phyloP scores from a whole-genome alignment of 371 early-diverging fungal genomes.

The Zopfochytrium polystomum region DNA sequence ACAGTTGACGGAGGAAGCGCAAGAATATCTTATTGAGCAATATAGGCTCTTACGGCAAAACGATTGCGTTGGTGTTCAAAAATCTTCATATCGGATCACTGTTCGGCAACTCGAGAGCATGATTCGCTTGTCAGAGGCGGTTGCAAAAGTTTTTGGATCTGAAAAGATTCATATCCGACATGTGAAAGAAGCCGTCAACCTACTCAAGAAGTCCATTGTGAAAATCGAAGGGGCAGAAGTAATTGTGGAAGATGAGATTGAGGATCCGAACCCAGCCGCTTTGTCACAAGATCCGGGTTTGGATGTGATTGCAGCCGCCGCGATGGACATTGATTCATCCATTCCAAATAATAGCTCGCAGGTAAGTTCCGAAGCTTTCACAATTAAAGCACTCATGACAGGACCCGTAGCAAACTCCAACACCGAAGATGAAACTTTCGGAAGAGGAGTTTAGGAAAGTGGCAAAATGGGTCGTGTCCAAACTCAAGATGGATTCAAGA shows the following conservation, averaged over 20 bases:
- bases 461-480: conserved; percentile 64
- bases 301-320: conserved; percentile 15
- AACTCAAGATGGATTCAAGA: conserved; percentile 62
- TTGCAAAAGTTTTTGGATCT: conserved; percentile 89
- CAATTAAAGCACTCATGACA: neutral
- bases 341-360: neutral
- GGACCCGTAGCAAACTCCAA: conserved; percentile 21
- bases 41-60: conserved; percentile 90
- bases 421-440: conserved; percentile 47
- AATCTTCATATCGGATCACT: conserved; percentile 93
- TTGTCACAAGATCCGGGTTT: conserved; percentile 21
- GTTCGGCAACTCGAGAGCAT: conserved; percentile 98
- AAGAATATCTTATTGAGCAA: conserved; percentile 73
- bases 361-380: neutral
- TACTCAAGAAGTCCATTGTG: conserved; percentile 90
- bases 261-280: conserved; percentile 9
- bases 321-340: conserved; percentile 1
- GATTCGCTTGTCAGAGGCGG: conserved; percentile 95
- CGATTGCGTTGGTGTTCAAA: conserved; percentile 72
- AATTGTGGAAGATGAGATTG: conserved; percentile 62
- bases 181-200: conserved; percentile 88
- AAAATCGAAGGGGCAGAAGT: conserved; percentile 89
- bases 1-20: conserved; percentile 77
- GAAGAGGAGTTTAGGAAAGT: conserved; percentile 80
- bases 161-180: conserved; percentile 65